phyloP scores from a whole-genome alignment of 495 filamentous ascomycete genomes.

The Cercophora newfieldiana region DNA sequence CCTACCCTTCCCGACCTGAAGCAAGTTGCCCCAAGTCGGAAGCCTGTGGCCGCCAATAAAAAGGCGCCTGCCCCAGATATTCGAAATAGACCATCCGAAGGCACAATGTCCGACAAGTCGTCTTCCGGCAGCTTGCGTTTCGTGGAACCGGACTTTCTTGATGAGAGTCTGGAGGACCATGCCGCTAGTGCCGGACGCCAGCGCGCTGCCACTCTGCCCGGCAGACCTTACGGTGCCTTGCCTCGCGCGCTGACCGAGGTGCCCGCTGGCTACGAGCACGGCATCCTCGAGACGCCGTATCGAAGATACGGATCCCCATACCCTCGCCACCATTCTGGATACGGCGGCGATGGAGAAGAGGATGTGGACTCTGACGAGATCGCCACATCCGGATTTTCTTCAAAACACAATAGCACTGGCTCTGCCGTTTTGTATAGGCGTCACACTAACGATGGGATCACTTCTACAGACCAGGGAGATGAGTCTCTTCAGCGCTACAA shows the following conservation, averaged over 20 bases:
- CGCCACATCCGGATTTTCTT: background rate
- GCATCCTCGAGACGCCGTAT: slow-evolving; percentile 9
- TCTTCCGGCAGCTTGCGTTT: background rate
- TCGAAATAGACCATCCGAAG: background rate
- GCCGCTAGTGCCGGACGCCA: background rate
- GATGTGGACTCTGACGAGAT: slow-evolving; percentile 1
- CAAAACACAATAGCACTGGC: background rate
- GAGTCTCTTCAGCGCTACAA: slow-evolving; percentile 97
- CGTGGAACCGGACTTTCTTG: slow-evolving; percentile 1
- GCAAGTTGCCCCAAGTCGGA: background rate
- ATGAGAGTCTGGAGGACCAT: background rate
- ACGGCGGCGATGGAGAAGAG: background rate
- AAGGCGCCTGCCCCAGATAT: background rate
- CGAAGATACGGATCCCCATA: slow-evolving; percentile 18
- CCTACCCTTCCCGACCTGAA: slow-evolving; percentile 1
- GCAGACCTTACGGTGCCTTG: slow-evolving; percentile 14
- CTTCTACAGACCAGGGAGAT: slow-evolving; percentile 62
- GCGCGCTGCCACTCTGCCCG: background rate
- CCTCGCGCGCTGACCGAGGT: background rate
- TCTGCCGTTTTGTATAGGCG: background rate
- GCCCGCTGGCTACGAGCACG: background rate
- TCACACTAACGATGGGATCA: slow-evolving; percentile 20
- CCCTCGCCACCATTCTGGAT: slow-evolving; percentile 3
- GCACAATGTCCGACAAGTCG: background rate
- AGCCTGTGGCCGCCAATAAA: background rate